phyloP scores from a whole-genome alignment of 345 rosid species.

The Eucalyptus polybractea region DNA sequence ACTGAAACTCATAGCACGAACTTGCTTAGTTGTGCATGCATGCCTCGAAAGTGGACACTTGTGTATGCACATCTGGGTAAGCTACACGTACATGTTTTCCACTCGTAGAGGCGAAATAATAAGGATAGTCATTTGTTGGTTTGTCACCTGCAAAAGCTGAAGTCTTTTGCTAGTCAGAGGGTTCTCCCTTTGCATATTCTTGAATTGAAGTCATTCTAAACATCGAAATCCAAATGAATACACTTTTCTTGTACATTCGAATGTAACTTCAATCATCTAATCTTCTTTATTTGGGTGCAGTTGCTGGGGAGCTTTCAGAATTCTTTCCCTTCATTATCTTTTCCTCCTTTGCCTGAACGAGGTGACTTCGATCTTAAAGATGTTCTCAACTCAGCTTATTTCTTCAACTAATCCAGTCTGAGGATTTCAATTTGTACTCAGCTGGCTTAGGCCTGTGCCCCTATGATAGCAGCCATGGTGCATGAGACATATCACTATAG shows the following conservation, averaged over 20 bases:
- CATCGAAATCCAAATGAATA: not conserved
- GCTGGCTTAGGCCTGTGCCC: not conserved
- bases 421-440: not conserved
- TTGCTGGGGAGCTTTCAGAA: constrained; percentile 76
- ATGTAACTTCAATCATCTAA: not conserved
- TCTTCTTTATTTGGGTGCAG: constrained; percentile 18
- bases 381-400: constrained; percentile 79
- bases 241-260: not conserved
- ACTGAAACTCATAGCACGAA: not conserved
- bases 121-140: not conserved
- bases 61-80: not conserved
- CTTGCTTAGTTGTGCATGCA: not conserved
- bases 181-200: not conserved
- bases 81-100: not conserved
- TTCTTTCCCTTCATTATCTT: constrained; percentile 55
- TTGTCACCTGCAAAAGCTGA: not conserved
- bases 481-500: not conserved
- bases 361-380: constrained; percentile 78
- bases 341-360: constrained; percentile 80
- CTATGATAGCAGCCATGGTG: not conserved
- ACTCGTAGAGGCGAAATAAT: not conserved
- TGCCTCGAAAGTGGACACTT: not conserved
- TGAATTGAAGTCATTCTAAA: not conserved
- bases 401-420: constrained; percentile 56
- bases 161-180: not conserved